phyloP scores from a whole-genome alignment of 2,329 filamentous ascomycete species.

The Pestalotiopsis sp. region DNA sequence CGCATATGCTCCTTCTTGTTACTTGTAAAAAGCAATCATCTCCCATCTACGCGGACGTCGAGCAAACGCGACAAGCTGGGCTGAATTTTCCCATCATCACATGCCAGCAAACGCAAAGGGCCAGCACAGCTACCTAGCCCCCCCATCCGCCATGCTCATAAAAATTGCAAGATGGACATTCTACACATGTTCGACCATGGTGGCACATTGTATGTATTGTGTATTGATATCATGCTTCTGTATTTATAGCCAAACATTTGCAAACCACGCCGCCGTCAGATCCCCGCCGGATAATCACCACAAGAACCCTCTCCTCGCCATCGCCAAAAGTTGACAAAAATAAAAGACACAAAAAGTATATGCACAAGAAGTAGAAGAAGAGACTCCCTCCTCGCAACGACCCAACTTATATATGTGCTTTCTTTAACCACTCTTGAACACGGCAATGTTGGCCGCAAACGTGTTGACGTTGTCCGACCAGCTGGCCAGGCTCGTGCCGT shows the following conservation, averaged over 20 bases:
- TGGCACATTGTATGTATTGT: background rate
- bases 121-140: too few species aligned
- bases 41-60: too few species aligned
- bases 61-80: too few species aligned
- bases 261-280: background rate
- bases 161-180: background rate
- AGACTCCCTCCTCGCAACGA: background rate
- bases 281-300: background rate
- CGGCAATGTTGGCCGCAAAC: constrained; percentile 32
- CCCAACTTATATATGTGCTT: background rate
- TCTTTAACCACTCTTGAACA: constrained; percentile 22
- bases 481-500: constrained; percentile 30
- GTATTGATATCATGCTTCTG: background rate
- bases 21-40: too few species aligned
- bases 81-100: background rate
- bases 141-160: too few species aligned
- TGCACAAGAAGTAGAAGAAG: background rate
- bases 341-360: background rate
- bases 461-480: constrained; percentile 35
- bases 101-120: background rate
- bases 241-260: constrained; percentile 18
- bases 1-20: background rate
- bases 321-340: background rate
- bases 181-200: background rate
- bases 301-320: background rate